Evolutionary conservation across 306 rosid species (phyloP).

Genomic region (Citrullus colocynthis): DNA sequence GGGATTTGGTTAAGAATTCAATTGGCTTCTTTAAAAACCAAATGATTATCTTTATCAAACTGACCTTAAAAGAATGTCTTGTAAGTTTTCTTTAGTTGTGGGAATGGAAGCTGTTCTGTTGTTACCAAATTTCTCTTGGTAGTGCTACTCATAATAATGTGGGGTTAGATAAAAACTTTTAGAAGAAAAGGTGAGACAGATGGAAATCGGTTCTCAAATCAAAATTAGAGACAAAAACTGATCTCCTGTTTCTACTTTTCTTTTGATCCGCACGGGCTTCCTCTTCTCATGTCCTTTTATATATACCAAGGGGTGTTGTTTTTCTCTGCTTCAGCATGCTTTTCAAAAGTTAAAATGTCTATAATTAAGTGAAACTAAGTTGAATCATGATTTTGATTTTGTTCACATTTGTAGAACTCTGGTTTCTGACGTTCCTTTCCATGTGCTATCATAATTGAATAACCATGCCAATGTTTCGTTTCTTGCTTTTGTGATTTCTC

Average conservation of each 20-base stretch:
- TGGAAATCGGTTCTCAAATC: not conserved
- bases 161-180: not conserved
- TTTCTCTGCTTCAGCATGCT: not conserved
- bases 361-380: not conserved
- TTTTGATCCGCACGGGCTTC: not conserved
- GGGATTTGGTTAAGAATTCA: too few relatives aligned
- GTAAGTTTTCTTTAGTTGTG: too few relatives aligned
- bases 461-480: not conserved
- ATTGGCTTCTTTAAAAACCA: too few relatives aligned
- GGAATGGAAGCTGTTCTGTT: not conserved
- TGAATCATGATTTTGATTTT: not conserved
- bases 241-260: not conserved
- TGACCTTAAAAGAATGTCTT: too few relatives aligned
- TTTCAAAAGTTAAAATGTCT: not conserved
- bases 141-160: not conserved
- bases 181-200: not conserved
- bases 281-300: not conserved
- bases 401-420: not conserved
- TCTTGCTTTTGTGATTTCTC: not conserved
- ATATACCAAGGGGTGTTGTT: not conserved
- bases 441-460: slow-evolving; percentile 2
- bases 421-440: not conserved
- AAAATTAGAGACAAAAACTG: not conserved
- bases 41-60: too few relatives aligned
- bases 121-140: not conserved